phyloP scores from a whole-genome alignment of 306 rosid species.

The Purshia tridentata region DNA sequence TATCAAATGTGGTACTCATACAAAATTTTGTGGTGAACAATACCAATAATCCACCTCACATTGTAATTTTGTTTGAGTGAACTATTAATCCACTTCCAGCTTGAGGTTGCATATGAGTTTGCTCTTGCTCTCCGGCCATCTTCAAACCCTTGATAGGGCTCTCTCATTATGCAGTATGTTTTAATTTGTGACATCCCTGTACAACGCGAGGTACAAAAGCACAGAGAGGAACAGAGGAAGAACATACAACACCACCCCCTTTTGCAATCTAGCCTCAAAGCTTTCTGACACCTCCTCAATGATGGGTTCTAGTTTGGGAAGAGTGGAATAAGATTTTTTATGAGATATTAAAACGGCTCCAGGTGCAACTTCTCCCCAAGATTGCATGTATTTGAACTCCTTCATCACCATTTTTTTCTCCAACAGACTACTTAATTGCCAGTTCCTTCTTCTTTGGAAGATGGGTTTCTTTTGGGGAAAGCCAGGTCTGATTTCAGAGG shows the following conservation, averaged over 20 bases:
- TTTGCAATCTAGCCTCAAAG: constrained; percentile 8
- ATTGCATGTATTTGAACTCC: constrained; percentile 34
- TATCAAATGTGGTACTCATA: constrained; percentile 1
- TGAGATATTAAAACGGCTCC: constrained; percentile 32
- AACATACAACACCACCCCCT: constrained; percentile 15
- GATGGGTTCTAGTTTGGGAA: constrained; percentile 59
- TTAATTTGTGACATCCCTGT: background rate
- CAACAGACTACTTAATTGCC: background rate
- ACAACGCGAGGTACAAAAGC: constrained; percentile 8
- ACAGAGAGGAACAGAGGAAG: constrained; percentile 29
- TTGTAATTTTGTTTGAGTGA: background rate
- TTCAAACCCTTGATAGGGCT: background rate
- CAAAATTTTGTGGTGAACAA: background rate
- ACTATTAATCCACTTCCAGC: background rate
- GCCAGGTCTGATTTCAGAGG: background rate
- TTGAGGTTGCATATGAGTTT: too few relatives aligned
- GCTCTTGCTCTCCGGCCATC: background rate
- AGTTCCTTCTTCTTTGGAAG: constrained; percentile 8
- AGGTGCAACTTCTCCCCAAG: constrained; percentile 61
- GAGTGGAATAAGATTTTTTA: constrained; percentile 14
- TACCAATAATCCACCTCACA: background rate
- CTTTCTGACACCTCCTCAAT: constrained; percentile 50
- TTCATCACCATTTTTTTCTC: constrained; percentile 42
- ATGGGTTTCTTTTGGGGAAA: background rate
- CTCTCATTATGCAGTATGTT: background rate